Evolutionary conservation across 306 rosid species (phyloP).

Genomic region (Prunus mongolica): DNA sequence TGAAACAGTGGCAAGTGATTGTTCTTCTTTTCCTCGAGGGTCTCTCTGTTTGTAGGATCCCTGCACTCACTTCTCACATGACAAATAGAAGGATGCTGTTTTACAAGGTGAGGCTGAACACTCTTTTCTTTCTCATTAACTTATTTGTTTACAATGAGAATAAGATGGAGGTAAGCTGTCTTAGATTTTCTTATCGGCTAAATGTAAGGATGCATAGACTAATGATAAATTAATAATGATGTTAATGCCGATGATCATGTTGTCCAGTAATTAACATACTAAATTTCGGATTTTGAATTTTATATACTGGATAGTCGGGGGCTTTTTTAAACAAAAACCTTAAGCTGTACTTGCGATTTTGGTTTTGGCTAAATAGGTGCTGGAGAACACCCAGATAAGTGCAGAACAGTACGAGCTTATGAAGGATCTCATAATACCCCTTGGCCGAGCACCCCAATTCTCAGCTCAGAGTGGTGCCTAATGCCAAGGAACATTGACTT

Average conservation of each 20-base stretch:
- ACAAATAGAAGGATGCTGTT: slow-evolving; percentile 53
- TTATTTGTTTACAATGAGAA: slow-evolving; percentile 1
- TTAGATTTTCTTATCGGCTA: neutral
- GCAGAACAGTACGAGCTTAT: slow-evolving; percentile 69
- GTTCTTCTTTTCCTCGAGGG: slow-evolving; percentile 77
- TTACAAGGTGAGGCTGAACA: slow-evolving; percentile 53
- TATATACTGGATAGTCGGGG: neutral
- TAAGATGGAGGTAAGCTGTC: neutral
- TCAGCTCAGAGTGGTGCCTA: slow-evolving; percentile 77
- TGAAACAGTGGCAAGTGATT: slow-evolving; percentile 86
- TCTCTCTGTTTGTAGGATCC: slow-evolving; percentile 73
- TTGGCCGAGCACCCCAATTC: slow-evolving; percentile 71
- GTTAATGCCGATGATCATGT: no score
- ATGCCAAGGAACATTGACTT: neutral
- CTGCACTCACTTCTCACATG: slow-evolving; percentile 59
- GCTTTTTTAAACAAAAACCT: neutral
- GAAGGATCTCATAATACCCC: slow-evolving; percentile 77
- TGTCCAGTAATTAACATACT: neutral
- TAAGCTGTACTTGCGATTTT: slow-evolving; percentile 19
- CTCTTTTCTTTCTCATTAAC: slow-evolving; percentile 2
- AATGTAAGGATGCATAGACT: neutral
- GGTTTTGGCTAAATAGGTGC: slow-evolving; percentile 52
- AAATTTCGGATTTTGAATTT: neutral
- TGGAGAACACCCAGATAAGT: slow-evolving; percentile 57
- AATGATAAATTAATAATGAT: neutral